Base-by-base conservation (phyloP, 2,329 filamentous ascomycete species). In the Neurospora sp. region DNA sequence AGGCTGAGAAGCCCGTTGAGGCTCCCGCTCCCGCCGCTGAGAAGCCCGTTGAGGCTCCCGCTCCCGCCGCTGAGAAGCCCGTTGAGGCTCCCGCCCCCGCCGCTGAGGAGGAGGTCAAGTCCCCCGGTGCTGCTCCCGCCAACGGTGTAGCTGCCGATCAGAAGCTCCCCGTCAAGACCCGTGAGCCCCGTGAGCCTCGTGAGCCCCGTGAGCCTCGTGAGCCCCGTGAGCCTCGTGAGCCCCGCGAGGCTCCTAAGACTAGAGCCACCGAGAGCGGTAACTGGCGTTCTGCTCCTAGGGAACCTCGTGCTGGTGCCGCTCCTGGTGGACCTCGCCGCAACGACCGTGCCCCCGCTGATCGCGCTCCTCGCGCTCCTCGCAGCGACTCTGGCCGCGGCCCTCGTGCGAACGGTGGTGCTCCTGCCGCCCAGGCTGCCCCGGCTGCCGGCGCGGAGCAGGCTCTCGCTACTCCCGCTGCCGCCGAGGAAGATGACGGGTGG, bases 401-500 rank as follows among this genome's bases (percentile, higher is more conserved):
- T 62, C 85, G 85, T 43, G 76, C 82, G 70, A 87, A 87, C 76
- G 84, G 85, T 17, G 72, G 62, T 70, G 77, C 81, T 11, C 75
- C 82, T 71, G 76, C 78, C 52, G 69, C 76, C 74, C 77, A 72
- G 66, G 75, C 78, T 12, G 76, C 77, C 62, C 77, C 72, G 66
- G 75, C 78, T 12, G 76, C 77, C 57, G 75, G 73, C 38, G 78
- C 73, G 11, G 78, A 82, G 68, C 75, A 69, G 72, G 76, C 72
- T 28, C 77, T 73, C 33, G 75, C 76, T 40, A 78, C 80, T 41
- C 80, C 81, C 67, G 79, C 81, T 46, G 78, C 82, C 67, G 85
- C 46, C 23, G 46, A 28, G 23, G 46, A 87, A 66, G 87, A 87
- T 43, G 88, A 90, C 77, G 88, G 88, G 74, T 90, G 88, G 88